Evolutionary conservation across 768 basidiomycete species (phyloP).

Genomic region (Xerocomellus amylosporus): DNA sequence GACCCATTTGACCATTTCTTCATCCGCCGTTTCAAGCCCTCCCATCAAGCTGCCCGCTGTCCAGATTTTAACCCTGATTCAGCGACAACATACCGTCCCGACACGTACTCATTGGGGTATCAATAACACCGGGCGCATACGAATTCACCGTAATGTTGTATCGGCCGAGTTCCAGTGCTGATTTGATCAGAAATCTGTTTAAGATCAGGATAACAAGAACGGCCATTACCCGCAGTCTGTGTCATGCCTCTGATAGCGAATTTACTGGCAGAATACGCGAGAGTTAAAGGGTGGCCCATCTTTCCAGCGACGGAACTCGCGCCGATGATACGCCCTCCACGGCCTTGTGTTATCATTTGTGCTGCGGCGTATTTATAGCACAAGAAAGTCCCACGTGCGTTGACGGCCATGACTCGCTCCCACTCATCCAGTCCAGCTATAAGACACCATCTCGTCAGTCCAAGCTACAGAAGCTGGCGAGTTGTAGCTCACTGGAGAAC

Average conservation of each 20-base stretch:
- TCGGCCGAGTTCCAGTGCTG: conserved; percentile 31
- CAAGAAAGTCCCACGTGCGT: conserved; percentile 55
- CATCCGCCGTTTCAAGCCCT: not conserved
- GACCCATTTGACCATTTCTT: not conserved
- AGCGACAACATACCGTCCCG: not conserved
- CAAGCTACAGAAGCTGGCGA: not conserved
- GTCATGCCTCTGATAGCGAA: conserved; percentile 43
- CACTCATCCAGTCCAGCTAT: conserved; percentile 36
- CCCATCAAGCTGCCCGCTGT: not conserved
- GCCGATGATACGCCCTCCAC: conserved; percentile 56
- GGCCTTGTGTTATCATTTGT: conserved; percentile 55
- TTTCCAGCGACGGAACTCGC: conserved; percentile 20
- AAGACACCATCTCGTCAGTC: not conserved
- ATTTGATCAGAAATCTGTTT: not conserved
- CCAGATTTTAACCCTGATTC: not conserved
- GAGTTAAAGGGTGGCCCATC: not conserved
- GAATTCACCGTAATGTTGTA: conserved; percentile 40
- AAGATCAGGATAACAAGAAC: not conserved
- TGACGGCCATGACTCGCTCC: conserved; percentile 47
- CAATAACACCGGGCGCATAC: conserved; percentile 37
- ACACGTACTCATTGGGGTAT: conserved; percentile 32
- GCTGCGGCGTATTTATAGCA: conserved; percentile 63
- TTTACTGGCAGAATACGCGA: conserved; percentile 37
- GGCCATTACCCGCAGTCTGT: conserved; percentile 35
- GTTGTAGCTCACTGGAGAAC: conserved; percentile 3